phyloP scores from a whole-genome alignment of 345 rosid genomes.

The Corchorus olitorius region DNA sequence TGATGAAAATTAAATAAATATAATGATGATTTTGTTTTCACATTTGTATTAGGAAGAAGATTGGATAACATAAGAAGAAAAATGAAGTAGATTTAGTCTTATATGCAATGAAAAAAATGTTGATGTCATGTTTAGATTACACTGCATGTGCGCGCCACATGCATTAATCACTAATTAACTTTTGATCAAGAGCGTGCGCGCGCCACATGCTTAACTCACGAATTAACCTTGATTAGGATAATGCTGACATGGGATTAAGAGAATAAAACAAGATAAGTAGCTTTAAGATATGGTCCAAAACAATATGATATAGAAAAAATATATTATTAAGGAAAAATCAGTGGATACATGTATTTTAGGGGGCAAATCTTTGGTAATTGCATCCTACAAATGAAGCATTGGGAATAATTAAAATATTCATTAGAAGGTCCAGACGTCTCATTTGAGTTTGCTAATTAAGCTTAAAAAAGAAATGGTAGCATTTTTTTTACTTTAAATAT shows the following conservation, averaged over 20 bases:
- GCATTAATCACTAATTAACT: background rate
- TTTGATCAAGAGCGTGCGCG: background rate
- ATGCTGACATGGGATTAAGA: background rate
- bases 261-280: background rate
- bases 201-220: background rate
- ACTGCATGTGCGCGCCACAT: background rate
- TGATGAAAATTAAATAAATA: background rate
- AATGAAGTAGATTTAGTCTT: background rate
- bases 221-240: background rate
- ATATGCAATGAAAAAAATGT: background rate
- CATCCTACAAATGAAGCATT: constrained; percentile 18
- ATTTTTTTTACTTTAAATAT: background rate
- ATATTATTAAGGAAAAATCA: background rate
- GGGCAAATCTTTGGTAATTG: constrained; percentile 3
- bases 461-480: background rate
- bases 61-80: background rate
- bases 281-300: background rate
- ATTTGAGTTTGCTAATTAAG: constrained; percentile 10
- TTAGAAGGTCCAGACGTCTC: background rate
- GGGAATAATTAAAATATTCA: background rate
- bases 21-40: background rate
- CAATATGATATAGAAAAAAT: background rate
- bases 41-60: background rate
- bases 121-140: background rate
- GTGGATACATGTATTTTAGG: background rate